A percentile compares a stretch with the other conserved stretches of the same genome.
phyloP scores from a whole-genome alignment of 768 basidiomycete species.

The Amanita pseudoporphyria region DNA sequence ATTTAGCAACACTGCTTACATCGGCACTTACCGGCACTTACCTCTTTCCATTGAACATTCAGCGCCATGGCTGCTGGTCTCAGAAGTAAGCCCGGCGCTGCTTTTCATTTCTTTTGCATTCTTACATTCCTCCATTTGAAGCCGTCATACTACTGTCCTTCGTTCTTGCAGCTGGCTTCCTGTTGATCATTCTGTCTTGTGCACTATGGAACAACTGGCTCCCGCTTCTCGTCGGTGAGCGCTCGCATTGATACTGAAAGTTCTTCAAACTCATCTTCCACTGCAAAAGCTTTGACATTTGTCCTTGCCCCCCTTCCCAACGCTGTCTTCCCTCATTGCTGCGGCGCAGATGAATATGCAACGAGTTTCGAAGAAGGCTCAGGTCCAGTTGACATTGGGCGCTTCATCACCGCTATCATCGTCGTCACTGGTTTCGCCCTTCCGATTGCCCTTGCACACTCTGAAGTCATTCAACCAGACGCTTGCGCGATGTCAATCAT shows the following conservation, averaged over 20 bases:
- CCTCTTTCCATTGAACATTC: neutral
- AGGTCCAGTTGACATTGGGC: constrained; percentile 80
- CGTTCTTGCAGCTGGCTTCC: constrained; percentile 94
- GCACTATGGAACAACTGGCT: constrained; percentile 97
- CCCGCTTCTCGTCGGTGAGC: constrained; percentile 88
- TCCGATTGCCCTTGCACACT: constrained; percentile 87
- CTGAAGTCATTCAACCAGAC: constrained; percentile 71
- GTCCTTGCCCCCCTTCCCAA: constrained; percentile 95
- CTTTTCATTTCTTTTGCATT: constrained; percentile 1
- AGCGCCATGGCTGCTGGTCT: constrained; percentile 54
- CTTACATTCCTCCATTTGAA: constrained; percentile 20
- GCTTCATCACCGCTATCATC: constrained; percentile 85
- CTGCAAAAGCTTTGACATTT: constrained; percentile 74
- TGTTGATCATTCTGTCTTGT: constrained; percentile 95
- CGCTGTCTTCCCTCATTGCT: constrained; percentile 84
- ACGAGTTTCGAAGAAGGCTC: constrained; percentile 55
- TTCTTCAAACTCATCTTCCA: neutral
- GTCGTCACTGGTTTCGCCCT: constrained; percentile 92
- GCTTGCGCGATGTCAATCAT: constrained; percentile 94
- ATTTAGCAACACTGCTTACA: neutral
- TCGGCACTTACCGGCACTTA: neutral
- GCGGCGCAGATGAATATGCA: constrained; percentile 77
- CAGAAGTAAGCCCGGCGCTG: constrained; percentile 42
- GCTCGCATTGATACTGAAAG: neutral
- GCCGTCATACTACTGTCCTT: constrained; percentile 96